A percentile compares a stretch with the other conserved stretches of the same genome.
phyloP scores from a whole-genome alignment of 305 asterid genomes.

The Fraxinus platypoda region DNA sequence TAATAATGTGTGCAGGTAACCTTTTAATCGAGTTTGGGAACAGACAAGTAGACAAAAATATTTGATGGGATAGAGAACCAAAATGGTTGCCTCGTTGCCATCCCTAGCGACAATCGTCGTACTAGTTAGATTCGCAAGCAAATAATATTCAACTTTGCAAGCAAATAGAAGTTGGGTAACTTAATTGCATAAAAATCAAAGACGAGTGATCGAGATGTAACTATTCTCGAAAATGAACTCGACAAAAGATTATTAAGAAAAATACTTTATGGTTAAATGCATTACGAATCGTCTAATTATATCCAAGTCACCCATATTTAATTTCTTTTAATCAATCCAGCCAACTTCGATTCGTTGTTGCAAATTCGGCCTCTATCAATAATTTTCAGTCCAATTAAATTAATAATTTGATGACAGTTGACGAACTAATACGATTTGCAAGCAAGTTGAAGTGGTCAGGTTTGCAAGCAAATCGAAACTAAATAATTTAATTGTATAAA shows the following conservation, averaged over 20 bases:
- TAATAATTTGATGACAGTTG: too few relatives aligned
- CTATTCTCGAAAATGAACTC: not conserved
- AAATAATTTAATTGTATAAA: too few relatives aligned
- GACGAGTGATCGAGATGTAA: not conserved
- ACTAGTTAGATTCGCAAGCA: not conserved
- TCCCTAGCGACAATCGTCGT: not conserved
- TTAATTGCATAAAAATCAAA: not conserved
- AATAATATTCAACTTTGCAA: not conserved
- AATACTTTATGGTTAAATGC: too few relatives aligned
- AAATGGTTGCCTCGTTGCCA: not conserved
- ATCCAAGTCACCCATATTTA: not conserved
- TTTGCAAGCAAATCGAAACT: not conserved
- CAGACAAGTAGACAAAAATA: not conserved
- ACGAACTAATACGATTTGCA: not conserved
- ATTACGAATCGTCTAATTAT: not conserved
- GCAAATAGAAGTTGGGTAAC: not conserved
- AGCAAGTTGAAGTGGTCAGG: too few relatives aligned
- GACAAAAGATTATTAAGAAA: not conserved
- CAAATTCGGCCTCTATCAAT: not conserved
- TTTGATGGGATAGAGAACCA: not conserved
- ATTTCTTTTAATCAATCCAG: not conserved
- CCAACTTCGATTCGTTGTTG: not conserved
- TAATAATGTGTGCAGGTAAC: not conserved
- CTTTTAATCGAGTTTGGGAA: too few relatives aligned
- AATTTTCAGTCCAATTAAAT: too few relatives aligned